phyloP scores from a whole-genome alignment of 164 flowering plant genomes.

The Stephania cephalantha region DNA sequence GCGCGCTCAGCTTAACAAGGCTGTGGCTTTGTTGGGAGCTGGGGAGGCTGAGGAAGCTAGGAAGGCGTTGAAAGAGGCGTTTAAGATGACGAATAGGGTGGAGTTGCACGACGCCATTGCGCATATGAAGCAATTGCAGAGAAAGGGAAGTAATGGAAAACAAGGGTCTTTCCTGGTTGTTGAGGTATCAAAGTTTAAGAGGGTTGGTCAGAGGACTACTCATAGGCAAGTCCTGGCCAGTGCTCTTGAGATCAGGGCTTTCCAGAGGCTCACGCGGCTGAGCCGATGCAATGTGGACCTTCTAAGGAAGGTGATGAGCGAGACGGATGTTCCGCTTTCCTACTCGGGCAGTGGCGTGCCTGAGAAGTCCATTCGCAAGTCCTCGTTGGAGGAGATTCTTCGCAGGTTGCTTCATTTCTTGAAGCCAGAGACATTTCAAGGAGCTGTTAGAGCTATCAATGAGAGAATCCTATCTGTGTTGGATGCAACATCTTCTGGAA shows the following conservation, averaged over 20 bases:
- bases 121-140: conserved; percentile 87
- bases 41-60: conserved; percentile 89
- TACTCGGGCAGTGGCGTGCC: conserved; percentile 86
- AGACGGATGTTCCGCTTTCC: conserved; percentile 70
- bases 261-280: conserved; percentile 83
- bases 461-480: conserved; percentile 67
- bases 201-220: conserved; percentile 54
- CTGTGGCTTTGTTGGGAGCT: conserved; percentile 90
- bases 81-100: conserved; percentile 92
- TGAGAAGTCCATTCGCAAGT: conserved; percentile 79
- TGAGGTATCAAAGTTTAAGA: conserved; percentile 70
- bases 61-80: conserved; percentile 87
- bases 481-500: conserved; percentile 69
- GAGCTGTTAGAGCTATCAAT: conserved; percentile 87
- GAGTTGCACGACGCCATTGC: conserved; percentile 89
- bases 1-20: conserved; percentile 95
- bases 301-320: conserved; percentile 75
- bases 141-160: conserved; percentile 56
- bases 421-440: conserved; percentile 92
- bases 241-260: conserved; percentile 79
- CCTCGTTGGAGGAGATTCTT: conserved; percentile 69
- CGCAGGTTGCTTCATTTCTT: conserved; percentile 59
- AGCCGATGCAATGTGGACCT: conserved; percentile 67
- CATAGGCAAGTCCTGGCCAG: conserved; percentile 57
- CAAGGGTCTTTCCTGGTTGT: conserved; percentile 56